Evolutionary conservation across 2,329 filamentous ascomycete genomes (phyloP).

Genomic region (Trichoderma brevicompactum): DNA sequence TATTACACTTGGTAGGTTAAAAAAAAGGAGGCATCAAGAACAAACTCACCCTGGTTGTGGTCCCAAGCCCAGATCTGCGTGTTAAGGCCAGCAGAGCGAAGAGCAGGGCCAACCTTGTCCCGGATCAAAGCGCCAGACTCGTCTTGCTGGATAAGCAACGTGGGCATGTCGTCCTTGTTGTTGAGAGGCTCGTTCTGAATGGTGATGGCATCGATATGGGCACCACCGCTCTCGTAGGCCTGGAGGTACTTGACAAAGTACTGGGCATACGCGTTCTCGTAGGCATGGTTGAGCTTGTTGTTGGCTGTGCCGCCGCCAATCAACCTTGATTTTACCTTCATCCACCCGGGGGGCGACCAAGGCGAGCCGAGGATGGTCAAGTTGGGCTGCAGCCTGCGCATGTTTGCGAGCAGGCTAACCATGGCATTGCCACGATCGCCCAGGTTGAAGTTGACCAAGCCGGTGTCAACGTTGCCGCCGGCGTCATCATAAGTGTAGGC

Average conservation of each 20-base stretch:
- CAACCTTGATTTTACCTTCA: slow-evolving; percentile 45
- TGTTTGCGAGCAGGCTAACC: slow-evolving; percentile 44
- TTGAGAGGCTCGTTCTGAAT: slow-evolving; percentile 52
- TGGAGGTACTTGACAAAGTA: slow-evolving; percentile 51
- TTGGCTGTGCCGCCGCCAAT: slow-evolving; percentile 40
- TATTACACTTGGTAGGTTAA: too few relatives aligned
- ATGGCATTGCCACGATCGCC: slow-evolving; percentile 47
- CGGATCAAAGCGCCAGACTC: slow-evolving; percentile 46
- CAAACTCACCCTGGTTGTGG: slow-evolving; percentile 41
- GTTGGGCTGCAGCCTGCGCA: slow-evolving; percentile 43
- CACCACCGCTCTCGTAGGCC: slow-evolving; percentile 44
- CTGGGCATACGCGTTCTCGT: slow-evolving; percentile 42
- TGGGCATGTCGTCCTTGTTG: slow-evolving; percentile 44
- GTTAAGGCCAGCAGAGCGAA: slow-evolving; percentile 45
- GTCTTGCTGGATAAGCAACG: slow-evolving; percentile 46
- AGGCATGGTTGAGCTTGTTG: slow-evolving; percentile 45
- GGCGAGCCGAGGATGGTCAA: slow-evolving; percentile 46
- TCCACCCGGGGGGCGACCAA: slow-evolving; percentile 50
- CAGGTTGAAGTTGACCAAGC: slow-evolving; percentile 40
- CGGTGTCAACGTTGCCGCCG: slow-evolving; percentile 28
- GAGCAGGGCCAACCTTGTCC: slow-evolving; percentile 46
- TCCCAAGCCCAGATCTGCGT: slow-evolving; percentile 54
- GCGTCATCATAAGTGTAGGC: slow-evolving; percentile 47
- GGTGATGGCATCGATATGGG: slow-evolving; percentile 48
- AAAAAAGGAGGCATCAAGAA: too few relatives aligned